These are phyloP conservation scores for Tausonia pullulans DNA, from an alignment of 1,284 basidiomycete species.

Conservation along the genomic window DNA sequence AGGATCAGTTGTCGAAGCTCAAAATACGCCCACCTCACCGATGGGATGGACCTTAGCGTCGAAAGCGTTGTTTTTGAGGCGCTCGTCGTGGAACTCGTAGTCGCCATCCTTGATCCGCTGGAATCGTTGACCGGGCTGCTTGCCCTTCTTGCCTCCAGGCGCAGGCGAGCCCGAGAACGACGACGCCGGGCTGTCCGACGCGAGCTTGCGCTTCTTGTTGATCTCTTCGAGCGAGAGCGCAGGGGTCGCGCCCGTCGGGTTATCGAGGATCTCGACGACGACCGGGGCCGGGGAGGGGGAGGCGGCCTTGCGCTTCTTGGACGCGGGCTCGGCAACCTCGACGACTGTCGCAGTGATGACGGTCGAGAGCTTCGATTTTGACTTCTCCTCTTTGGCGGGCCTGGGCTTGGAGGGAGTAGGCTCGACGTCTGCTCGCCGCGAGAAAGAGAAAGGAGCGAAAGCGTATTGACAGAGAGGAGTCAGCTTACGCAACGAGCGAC, in stretches of 20 bases:
- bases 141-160: constrained; percentile 21
- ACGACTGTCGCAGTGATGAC: constrained; percentile 23
- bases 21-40: too few species aligned
- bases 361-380: constrained; percentile 23
- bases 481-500: too few species aligned
- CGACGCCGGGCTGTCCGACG: not conserved
- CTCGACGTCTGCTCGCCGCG: not conserved
- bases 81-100: constrained; percentile 45
- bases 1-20: too few species aligned
- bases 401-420: constrained; percentile 1
- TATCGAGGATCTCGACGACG: constrained; percentile 4
- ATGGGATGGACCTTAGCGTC: constrained; percentile 53
- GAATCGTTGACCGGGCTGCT: constrained; percentile 47
- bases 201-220: constrained; percentile 12
- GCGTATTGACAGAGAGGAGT: too few species aligned
- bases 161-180: constrained; percentile 10
- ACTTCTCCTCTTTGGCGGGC: not conserved
- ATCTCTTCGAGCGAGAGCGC: constrained; percentile 12
- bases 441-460: too few species aligned
- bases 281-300: constrained; percentile 7
- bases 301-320: constrained; percentile 35
- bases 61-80: constrained; percentile 71
- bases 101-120: constrained; percentile 66
- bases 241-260: constrained; percentile 11
- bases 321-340: constrained; percentile 9